phyloP scores from a whole-genome alignment of 495 filamentous ascomycete species.

The Penicillium manginii region DNA sequence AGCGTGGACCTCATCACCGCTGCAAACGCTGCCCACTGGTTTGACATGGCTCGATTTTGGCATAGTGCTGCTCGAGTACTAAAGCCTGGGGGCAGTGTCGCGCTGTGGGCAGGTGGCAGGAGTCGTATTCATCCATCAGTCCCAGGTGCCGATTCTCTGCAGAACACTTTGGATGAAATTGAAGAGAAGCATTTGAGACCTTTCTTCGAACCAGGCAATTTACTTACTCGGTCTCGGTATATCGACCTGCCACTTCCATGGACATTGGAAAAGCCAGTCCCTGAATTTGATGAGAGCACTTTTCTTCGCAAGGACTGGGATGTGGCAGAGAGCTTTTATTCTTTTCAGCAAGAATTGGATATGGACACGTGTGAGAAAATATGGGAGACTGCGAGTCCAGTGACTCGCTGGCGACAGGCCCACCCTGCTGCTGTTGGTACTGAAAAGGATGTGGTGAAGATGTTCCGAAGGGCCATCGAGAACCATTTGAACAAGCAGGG shows the following conservation, averaged over 20 bases:
- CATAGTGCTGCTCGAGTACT: conserved; percentile 49
- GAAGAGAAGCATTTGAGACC: conserved; percentile 33
- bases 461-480: conserved; percentile 26
- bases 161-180: conserved; percentile 34
- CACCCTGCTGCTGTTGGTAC: conserved; percentile 38
- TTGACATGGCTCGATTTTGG: conserved; percentile 62
- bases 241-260: conserved; percentile 54
- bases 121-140: conserved; percentile 33
- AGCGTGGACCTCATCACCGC: conserved; percentile 58
- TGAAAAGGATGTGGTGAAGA: conserved; percentile 28
- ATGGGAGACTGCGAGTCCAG: conserved; percentile 43
- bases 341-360: conserved; percentile 18
- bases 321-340: conserved; percentile 16
- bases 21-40: conserved; percentile 63
- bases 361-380: conserved; percentile 40
- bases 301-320: conserved; percentile 50
- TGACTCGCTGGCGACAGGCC: conserved; percentile 54
- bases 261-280: conserved; percentile 36
- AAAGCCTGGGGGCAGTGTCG: conserved; percentile 59
- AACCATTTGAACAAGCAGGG: conserved; percentile 27
- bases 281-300: conserved; percentile 41
- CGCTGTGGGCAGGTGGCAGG: conserved; percentile 49
- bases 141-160: conserved; percentile 35
- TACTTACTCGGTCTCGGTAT: conserved; percentile 40
- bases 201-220: conserved; percentile 43